Base-by-base conservation (phyloP, 1,284 basidiomycete genomes). In the Peniophora sp. region DNA sequence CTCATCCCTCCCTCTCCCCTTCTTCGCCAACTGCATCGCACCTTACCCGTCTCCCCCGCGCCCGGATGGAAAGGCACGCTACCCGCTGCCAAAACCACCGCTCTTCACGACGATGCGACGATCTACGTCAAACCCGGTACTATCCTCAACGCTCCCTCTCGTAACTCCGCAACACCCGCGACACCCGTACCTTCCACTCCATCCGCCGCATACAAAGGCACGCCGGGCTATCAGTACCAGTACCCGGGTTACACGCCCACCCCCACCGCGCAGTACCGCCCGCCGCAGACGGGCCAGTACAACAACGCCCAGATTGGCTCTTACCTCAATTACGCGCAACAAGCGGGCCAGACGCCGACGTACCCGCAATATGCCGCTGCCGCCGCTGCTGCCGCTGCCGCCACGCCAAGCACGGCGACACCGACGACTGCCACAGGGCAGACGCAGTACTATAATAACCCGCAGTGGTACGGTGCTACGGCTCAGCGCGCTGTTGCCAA, bases 61-160 rank as follows among this genome's bases (percentile, higher is more conserved):
- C 72, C 73, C 53, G 83, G 86, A 9, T 91, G 86, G 85, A 71
- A 81, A 56, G 88, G 88, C 25, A 89, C 83, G 1, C 72, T 91
- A 3, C 79, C 83, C n/a, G 61, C 77, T 17, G 68, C 73, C 38
- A 74, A 74, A 23, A 57, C 75, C 11, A 74, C 74, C 1, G 83
- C 86, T 3, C 73, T 88, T 14, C 77, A 80, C 20, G 88, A 90
- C 62, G 81, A 91, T 59, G 74, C 78, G 3, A 91, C 88, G 1
- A 61, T 81, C 3, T 71, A 70, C 44, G 68, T 89, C 58, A 85
- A 84, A 53, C 63, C 81, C 1, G 75, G 76, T 24, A 70, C 70
- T 20, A 54, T 58, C 8, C 56, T 59, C 17, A 52, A 65, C 2
- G 58, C 66, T 16, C 59, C 70, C 2, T 50, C 63, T n/a, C 55